Conservation (phyloP, 2,329 filamentous ascomycete species). For the Myotisia sp. region DNA sequence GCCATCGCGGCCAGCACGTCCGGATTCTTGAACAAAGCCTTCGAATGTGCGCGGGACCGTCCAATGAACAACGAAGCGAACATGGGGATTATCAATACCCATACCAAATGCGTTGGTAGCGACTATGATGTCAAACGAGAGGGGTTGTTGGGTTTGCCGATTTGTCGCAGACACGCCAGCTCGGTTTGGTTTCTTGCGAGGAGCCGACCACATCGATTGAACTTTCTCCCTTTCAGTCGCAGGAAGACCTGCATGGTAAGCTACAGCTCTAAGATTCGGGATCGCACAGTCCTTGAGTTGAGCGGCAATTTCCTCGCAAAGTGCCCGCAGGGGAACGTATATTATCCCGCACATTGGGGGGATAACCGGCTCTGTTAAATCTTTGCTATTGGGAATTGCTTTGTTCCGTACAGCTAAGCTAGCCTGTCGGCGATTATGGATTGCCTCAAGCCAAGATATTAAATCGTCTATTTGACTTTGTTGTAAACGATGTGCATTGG, state of each 20-base stretch:
- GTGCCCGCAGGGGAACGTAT: slow-evolving; percentile 31
- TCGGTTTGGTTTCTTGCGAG: slow-evolving; percentile 7
- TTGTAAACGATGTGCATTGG: no score
- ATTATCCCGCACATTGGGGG: slow-evolving; percentile 34
- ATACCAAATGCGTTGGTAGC: slow-evolving; percentile 95
- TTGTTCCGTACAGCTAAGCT: slow-evolving; percentile 54
- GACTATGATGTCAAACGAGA: slow-evolving; percentile 79
- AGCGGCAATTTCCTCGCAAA: slow-evolving; percentile 28
- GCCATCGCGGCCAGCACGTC: slow-evolving; percentile 76
- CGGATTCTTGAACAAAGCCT: slow-evolving; percentile 91
- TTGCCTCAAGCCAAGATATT: slow-evolving; percentile 57
- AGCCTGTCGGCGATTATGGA: slow-evolving; percentile 54
- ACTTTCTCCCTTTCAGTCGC: slow-evolving; percentile 54
- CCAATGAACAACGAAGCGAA: slow-evolving; percentile 92
- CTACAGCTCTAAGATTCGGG: slow-evolving; percentile 27
- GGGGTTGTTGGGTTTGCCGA: slow-evolving; percentile 17
- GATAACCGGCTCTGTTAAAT: slow-evolving; percentile 11
- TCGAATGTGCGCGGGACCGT: slow-evolving; percentile 87
- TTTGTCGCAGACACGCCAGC: slow-evolving; percentile 2
- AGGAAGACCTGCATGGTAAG: slow-evolving; percentile 49
- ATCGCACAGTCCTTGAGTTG: slow-evolving; percentile 17
- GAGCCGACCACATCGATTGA: slow-evolving; percentile 26
- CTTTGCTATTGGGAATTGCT: slow-evolving; percentile 10
- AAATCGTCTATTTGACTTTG: slow-evolving; percentile 71
- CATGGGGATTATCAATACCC: slow-evolving; percentile 92